Percentiles rank a stretch among this genome's conserved stretches.
Evolutionary conservation across 2,329 filamentous ascomycete genomes (phyloP).

Genomic region (Colletotrichum simmondsii): DNA sequence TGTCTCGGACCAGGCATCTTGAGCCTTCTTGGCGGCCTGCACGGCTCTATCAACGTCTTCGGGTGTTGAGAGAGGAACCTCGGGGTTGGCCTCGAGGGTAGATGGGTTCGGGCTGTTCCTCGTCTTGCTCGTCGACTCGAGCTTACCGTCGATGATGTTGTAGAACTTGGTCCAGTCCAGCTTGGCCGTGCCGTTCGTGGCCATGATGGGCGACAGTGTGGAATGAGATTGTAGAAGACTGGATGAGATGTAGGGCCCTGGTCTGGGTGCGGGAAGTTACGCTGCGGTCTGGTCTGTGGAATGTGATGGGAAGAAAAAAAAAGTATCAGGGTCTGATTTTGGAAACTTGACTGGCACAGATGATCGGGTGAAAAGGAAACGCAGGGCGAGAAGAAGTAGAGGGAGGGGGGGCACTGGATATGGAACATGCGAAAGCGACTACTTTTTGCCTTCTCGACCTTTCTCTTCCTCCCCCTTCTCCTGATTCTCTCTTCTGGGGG

Average conservation of each 20-base stretch:
- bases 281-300: background rate
- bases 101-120: conserved; percentile 63
- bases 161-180: conserved; percentile 51
- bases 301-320: background rate
- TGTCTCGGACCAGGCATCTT: conserved; percentile 50
- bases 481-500: background rate
- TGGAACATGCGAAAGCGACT: conserved; percentile 1
- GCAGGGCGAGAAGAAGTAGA: background rate
- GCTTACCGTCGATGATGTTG: conserved; percentile 63
- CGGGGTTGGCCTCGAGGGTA: conserved; percentile 58
- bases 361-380: conserved; percentile 1
- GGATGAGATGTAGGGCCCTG: background rate
- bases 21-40: conserved; percentile 55
- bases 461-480: background rate
- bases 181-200: conserved; percentile 23
- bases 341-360: background rate
- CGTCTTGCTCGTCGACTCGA: conserved; percentile 53
- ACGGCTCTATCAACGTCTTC: conserved; percentile 63
- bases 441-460: background rate
- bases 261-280: conserved; percentile 16
- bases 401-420: conserved; percentile 7
- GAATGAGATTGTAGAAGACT: background rate
- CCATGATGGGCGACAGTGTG: conserved; percentile 13
- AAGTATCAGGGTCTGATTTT: conserved; percentile 7
- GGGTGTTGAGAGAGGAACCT: conserved; percentile 59